Evolutionary conservation across 2,329 filamentous ascomycete species (phyloP).

Genomic region (Diatrype stigma): DNA sequence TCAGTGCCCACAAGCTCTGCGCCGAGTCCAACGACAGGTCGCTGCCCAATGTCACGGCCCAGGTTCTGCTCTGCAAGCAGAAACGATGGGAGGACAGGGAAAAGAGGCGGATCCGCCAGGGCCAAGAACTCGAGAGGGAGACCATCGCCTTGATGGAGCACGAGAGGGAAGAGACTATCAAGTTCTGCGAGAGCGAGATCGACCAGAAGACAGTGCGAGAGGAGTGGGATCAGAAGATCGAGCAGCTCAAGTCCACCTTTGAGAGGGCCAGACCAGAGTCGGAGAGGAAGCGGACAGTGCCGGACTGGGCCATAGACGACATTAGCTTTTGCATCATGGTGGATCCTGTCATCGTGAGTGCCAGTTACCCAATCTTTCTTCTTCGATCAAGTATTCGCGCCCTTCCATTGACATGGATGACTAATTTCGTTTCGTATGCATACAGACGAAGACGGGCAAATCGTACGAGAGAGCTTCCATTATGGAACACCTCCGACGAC

Average conservation of each 20-base stretch:
- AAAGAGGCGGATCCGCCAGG: slow-evolving; percentile 51
- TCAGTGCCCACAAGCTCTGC: slow-evolving; percentile 69
- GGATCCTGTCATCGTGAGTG: slow-evolving; percentile 58
- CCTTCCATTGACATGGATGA: background rate
- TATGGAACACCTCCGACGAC: slow-evolving; percentile 75
- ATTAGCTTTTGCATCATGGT: slow-evolving; percentile 72
- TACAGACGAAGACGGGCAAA: slow-evolving; percentile 75
- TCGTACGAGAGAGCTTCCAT: slow-evolving; percentile 87
- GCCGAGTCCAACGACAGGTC: slow-evolving; percentile 59
- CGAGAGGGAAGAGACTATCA: slow-evolving; percentile 39
- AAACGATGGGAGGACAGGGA: slow-evolving; percentile 79
- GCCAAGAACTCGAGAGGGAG: slow-evolving; percentile 56
- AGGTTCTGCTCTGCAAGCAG: slow-evolving; percentile 79
- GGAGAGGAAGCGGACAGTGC: slow-evolving; percentile 55
- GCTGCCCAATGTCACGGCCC: slow-evolving; percentile 64
- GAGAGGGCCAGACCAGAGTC: slow-evolving; percentile 43
- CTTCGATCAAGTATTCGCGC: too few relatives aligned
- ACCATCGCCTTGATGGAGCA: slow-evolving; percentile 48
- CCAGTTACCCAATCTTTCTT: too few relatives aligned
- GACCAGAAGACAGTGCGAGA: slow-evolving; percentile 44
- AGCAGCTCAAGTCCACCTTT: slow-evolving; percentile 43
- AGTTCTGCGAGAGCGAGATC: slow-evolving; percentile 18
- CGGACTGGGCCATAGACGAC: slow-evolving; percentile 73
- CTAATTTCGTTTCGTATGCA: too few relatives aligned
- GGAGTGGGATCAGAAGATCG: slow-evolving; percentile 45